Conservation (phyloP, 441 rosid genomes). For the Jatropha multifida region DNA sequence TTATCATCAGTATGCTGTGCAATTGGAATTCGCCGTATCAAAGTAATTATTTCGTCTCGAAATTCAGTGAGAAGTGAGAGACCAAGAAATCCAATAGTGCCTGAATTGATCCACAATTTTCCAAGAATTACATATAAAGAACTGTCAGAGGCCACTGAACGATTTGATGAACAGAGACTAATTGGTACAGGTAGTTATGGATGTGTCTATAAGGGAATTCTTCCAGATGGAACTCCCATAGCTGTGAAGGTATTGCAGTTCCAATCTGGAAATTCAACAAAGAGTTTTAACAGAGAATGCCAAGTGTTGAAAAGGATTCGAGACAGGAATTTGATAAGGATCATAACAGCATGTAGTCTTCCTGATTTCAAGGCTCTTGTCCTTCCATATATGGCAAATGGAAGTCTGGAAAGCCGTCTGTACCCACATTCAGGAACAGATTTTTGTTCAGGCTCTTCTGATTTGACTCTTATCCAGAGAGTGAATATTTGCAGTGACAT, state of each 20-base stretch:
- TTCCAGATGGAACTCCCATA: constrained; percentile 26
- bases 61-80: background rate
- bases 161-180: constrained; percentile 25
- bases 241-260: constrained; percentile 33
- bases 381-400: constrained; percentile 35
- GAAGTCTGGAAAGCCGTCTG: constrained; percentile 27
- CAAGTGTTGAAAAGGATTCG: constrained; percentile 32
- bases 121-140: constrained; percentile 54
- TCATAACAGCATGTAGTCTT: constrained; percentile 31
- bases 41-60: constrained; percentile 29
- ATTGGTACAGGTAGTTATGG: constrained; percentile 30
- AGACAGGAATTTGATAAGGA: constrained; percentile 32
- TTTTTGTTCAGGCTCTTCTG: constrained; percentile 33
- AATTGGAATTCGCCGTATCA: constrained; percentile 30
- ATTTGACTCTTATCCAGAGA: constrained; percentile 31
- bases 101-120: constrained; percentile 19
- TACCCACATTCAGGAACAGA: constrained; percentile 19
- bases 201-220: constrained; percentile 27
- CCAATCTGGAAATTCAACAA: constrained; percentile 25
- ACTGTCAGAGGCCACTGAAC: constrained; percentile 25
- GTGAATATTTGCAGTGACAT: constrained; percentile 30
- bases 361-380: constrained; percentile 35
- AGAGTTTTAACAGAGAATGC: constrained; percentile 33
- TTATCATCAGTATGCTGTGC: constrained; percentile 9
- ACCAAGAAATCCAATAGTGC: background rate